These are phyloP conservation scores for Veloporphyrellus conicus DNA, from an alignment of 1,284 basidiomycete genomes.

Conservation along the genomic window DNA sequence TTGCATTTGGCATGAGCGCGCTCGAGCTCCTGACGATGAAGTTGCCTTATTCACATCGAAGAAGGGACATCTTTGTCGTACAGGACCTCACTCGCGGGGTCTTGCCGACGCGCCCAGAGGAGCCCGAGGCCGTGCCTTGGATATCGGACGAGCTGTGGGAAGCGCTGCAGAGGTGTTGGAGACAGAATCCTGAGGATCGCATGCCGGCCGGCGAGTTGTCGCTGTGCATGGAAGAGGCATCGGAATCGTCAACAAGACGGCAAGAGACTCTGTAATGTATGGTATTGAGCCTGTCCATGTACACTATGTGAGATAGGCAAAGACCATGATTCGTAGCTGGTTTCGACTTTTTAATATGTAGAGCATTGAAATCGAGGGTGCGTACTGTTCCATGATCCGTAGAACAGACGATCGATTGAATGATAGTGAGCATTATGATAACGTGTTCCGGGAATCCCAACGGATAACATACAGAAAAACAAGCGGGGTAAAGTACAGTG, in stretches of 20 bases:
- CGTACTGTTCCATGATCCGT: slow-evolving; percentile 9
- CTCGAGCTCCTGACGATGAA: slow-evolving; percentile 51
- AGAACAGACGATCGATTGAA: slow-evolving; percentile 35
- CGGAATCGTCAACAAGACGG: neutral
- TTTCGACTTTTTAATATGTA: neutral
- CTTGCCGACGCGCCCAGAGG: slow-evolving; percentile 40
- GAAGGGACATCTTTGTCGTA: slow-evolving; percentile 47
- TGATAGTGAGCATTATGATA: slow-evolving; percentile 40
- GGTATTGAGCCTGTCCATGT: neutral
- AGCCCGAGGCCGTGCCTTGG: slow-evolving; percentile 32
- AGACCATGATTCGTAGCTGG: neutral
- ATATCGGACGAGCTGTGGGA: slow-evolving; percentile 46
- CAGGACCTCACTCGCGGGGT: slow-evolving; percentile 37
- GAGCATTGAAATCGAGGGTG: neutral
- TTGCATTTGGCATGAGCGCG: slow-evolving; percentile 56
- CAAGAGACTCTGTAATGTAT: neutral
- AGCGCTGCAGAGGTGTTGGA: slow-evolving; percentile 45
- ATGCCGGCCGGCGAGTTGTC: slow-evolving; percentile 15
- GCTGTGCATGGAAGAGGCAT: slow-evolving; percentile 11
- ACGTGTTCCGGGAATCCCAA: slow-evolving; percentile 34
- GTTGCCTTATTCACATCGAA: slow-evolving; percentile 45
- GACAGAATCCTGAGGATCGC: slow-evolving; percentile 26
- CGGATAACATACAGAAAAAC: slow-evolving; percentile 33
- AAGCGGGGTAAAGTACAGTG: slow-evolving; percentile 42
- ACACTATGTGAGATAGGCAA: neutral